A percentile compares a stretch with the other conserved stretches of the same genome.
Conservation (phyloP, 106 monocot genomes). For the Dendrobium catenatum region DNA sequence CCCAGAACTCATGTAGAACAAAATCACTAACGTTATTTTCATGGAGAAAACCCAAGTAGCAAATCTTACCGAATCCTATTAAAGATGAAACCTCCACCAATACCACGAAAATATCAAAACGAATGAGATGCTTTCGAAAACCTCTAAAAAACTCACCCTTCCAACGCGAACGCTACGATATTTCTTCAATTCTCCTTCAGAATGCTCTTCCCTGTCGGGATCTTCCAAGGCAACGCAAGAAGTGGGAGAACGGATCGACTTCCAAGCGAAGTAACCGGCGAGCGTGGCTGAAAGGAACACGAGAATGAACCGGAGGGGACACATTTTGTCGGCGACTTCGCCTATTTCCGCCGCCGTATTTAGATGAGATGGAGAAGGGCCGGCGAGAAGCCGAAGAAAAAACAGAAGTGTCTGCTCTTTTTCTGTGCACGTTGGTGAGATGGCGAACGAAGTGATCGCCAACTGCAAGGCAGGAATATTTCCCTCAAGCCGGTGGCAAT, state of each 20-base stretch:
- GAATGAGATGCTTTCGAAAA: not conserved
- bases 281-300: slow-evolving; percentile 27
- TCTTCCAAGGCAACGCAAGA: not conserved
- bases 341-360: not conserved
- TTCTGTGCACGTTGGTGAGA: too few relatives aligned
- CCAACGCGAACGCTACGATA: not conserved
- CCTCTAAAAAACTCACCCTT: not conserved
- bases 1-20: too few relatives aligned
- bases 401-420: too few relatives aligned
- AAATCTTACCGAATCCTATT: not conserved
- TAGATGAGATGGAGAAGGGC: not conserved
- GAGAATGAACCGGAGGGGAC: slow-evolving; percentile 30
- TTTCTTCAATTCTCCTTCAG: slow-evolving; percentile 6
- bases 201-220: not conserved
- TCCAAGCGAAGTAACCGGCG: slow-evolving; percentile 29
- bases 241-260: slow-evolving; percentile 17
- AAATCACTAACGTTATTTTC: too few relatives aligned
- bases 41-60: not conserved
- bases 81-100: not conserved
- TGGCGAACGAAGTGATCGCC: too few relatives aligned
- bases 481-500: too few relatives aligned
- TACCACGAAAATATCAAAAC: not conserved
- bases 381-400: not conserved
- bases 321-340: slow-evolving; percentile 10
- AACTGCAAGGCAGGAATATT: too few relatives aligned